Evolutionary conservation across 768 basidiomycete species (phyloP).

Genomic region (Lenzites betulinus): DNA sequence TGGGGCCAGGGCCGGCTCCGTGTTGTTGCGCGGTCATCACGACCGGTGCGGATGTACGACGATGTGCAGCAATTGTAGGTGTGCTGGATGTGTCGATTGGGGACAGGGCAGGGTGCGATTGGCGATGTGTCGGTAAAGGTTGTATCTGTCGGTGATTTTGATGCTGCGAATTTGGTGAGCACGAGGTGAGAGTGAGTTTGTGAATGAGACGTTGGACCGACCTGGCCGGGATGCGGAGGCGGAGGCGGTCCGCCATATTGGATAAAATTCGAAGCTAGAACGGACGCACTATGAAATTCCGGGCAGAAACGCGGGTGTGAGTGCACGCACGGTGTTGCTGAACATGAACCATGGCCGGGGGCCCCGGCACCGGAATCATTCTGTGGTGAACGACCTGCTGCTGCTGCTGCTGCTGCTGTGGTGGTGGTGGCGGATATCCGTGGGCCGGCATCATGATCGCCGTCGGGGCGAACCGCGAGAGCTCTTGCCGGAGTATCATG

Average conservation of each 20-base stretch:
- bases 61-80: constrained; percentile 5
- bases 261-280: neutral
- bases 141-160: neutral
- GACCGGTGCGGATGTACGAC: constrained; percentile 6
- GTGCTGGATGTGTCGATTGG: constrained; percentile 5
- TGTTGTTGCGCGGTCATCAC: neutral
- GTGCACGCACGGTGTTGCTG: neutral
- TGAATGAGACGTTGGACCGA: neutral
- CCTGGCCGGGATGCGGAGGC: too few species aligned
- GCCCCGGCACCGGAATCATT: neutral
- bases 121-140: neutral
- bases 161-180: neutral
- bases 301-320: neutral
- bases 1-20: neutral
- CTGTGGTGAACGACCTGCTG: neutral
- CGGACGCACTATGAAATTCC: neutral
- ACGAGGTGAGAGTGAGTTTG: too few species aligned
- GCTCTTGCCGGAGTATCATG: constrained; percentile 16
- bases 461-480: constrained; percentile 5
- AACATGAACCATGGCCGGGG: neutral
- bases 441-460: constrained; percentile 4
- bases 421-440: neutral
- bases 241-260: neutral
- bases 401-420: neutral
- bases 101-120: neutral